Evolutionary conservation across 78 protist species (phyloP), one percentile per base, ranked within the genome.

Genomic region (Dictyostelium discoideum): DNA sequence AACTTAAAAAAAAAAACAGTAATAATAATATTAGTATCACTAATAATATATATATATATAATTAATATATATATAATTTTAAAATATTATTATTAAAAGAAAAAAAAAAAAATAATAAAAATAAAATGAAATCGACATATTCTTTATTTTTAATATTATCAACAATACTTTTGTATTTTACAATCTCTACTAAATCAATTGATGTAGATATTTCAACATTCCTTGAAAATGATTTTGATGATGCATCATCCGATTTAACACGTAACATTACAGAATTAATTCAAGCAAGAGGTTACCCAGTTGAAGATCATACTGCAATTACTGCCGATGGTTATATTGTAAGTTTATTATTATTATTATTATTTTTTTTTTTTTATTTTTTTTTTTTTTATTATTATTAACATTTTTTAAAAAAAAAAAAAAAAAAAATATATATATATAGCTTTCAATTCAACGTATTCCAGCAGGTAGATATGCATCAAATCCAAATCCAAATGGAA

Each of bases 241-340:
- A 24, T 22, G 18, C 77, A n/a, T 26, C 32, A 11, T 29, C 77
- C 0, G 77, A 69, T 69, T 69, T 69, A 69, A 26, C 39, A 69
- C 77, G 77, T 69, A 69, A 69, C 39, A 69, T 85, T 42, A 65
- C 69, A 85, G 44, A 86, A 77, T n/a, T 90, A 32, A 90, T 90
- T 73, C 84, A 37, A 40, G 95, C 95, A 2, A 80, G 95, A 86
- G 97, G 97, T 5, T 96, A 84, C 74, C 96, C 96, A 11, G 73
- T 26, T 1, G 96, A 96, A 89, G 82, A 77, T 40, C 95, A 93
- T 85, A 6, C 10, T 2, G 96, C 88, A 6, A 63, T 84, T 10
- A 87, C 97, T 6, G 88, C 83, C 6, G 97, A 96, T 54, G 96
- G 96, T 57, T 96, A 46, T 40, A 82, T 90, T 48, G 94, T 89